Conservation (phyloP, 768 basidiomycete species). For the Mycena vitilis region DNA sequence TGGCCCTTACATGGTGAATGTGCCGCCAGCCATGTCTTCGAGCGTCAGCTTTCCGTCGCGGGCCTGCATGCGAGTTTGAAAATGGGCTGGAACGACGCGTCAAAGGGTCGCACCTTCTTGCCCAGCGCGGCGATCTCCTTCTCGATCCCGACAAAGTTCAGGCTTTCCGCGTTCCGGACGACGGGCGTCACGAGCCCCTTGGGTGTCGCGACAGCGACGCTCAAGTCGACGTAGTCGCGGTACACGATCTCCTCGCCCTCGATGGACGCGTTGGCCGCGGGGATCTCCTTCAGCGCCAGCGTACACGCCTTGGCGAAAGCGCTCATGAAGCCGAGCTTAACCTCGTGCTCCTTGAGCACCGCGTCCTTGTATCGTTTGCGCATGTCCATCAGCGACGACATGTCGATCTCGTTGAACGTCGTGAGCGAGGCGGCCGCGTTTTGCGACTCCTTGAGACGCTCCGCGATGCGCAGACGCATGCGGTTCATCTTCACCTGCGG, state of each 20-base stretch:
- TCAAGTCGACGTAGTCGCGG: conserved; percentile 91
- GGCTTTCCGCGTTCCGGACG: conserved; percentile 87
- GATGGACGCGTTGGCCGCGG: conserved; percentile 93
- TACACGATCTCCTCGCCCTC: conserved; percentile 96
- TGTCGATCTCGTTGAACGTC: conserved; percentile 99
- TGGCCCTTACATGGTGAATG: conserved; percentile 92
- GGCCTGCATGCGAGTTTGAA: conserved; percentile 58
- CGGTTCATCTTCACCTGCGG: conserved; percentile 97
- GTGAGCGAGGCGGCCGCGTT: conserved; percentile 96
- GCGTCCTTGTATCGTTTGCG: conserved; percentile 94
- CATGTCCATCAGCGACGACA: conserved; percentile 95
- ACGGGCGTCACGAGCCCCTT: conserved; percentile 98
- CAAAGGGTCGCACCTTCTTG: conserved; percentile 76
- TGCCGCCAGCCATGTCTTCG: conserved; percentile 98
- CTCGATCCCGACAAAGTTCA: conserved; percentile 93
- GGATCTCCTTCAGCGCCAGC: conserved; percentile 91
- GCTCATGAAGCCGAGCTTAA: conserved; percentile 99
- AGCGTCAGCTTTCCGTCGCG: conserved; percentile 93
- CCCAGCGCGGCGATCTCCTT: conserved; percentile 91
- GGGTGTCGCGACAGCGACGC: conserved; percentile 96
- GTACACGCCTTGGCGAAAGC: conserved; percentile 91
- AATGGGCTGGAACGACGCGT: conserved; percentile 4
- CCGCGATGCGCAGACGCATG: conserved; percentile 97
- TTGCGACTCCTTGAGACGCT: conserved; percentile 98
- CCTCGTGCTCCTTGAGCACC: conserved; percentile 89